phyloP scores from a whole-genome alignment of 78 protist genomes.

The Dictyostelium intermedium region DNA sequence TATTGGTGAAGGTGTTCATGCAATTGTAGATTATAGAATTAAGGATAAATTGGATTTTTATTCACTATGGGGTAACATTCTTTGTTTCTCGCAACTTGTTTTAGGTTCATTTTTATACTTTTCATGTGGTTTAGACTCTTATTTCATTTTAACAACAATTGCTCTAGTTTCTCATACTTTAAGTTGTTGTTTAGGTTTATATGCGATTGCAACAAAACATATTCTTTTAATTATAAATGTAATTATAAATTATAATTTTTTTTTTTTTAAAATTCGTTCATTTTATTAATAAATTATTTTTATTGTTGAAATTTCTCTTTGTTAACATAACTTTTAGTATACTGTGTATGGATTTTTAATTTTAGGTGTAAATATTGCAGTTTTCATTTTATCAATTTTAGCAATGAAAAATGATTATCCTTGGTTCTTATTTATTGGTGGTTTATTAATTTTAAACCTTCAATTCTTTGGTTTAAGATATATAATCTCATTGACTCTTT shows the following conservation, averaged over 20 bases:
- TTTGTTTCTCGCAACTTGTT: not conserved
- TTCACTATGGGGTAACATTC: not conserved
- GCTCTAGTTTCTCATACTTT: not conserved
- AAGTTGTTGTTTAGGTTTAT: slow-evolving; percentile 18
- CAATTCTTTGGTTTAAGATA: slow-evolving; percentile 32
- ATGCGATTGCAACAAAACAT: not conserved
- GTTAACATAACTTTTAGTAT: not conserved
- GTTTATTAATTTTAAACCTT: not conserved
- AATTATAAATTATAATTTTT: not conserved
- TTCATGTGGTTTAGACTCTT: not conserved
- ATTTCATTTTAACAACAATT: slow-evolving; percentile 3
- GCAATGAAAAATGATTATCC: not conserved
- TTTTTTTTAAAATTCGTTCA: too few species aligned
- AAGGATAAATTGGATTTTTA: not conserved
- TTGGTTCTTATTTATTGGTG: slow-evolving; percentile 25
- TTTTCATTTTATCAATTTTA: slow-evolving; percentile 2
- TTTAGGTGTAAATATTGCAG: not conserved
- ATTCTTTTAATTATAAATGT: slow-evolving; percentile 7
- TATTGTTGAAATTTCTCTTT: not conserved
- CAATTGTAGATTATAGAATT: not conserved
- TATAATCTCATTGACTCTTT: not conserved
- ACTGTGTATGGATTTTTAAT: not conserved
- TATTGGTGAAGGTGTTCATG: slow-evolving; percentile 7
- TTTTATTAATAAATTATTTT: not conserved
- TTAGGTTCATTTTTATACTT: not conserved